phyloP scores from a whole-genome alignment of 371 early-diverging fungal genomes.

The Funneliformis caledonium region DNA sequence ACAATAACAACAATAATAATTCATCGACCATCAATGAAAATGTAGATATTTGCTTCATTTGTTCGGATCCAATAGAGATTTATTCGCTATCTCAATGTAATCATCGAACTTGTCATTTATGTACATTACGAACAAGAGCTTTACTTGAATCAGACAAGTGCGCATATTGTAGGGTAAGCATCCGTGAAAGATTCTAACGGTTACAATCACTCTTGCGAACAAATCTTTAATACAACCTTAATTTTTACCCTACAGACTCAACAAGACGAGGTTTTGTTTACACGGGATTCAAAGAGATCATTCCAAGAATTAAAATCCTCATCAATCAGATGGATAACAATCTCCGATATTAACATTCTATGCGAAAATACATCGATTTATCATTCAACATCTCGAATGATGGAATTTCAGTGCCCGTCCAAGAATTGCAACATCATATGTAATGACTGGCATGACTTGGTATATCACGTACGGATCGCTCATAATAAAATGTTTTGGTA shows the following conservation, averaged over 20 bases:
- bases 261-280: constrained; percentile 11
- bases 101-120: constrained; percentile 12
- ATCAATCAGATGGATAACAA: neutral
- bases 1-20: no score
- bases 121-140: neutral
- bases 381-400: neutral
- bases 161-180: constrained; percentile 20
- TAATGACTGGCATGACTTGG: neutral
- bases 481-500: constrained; percentile 27
- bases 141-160: neutral
- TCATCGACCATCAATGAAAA: neutral
- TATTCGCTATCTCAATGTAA: constrained; percentile 11
- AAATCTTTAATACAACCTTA: neutral
- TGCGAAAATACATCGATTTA: neutral
- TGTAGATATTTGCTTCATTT: neutral
- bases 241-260: neutral
- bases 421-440: neutral
- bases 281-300: neutral
- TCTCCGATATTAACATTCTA: neutral
- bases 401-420: neutral
- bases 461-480: neutral
- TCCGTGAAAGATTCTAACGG: no score
- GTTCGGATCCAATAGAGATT: neutral
- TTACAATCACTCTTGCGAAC: no score
- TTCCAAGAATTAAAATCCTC: neutral